Evolutionary conservation across 192 early-diverging fungal genomes (phyloP).

Genomic region (Coemansia sp.): DNA sequence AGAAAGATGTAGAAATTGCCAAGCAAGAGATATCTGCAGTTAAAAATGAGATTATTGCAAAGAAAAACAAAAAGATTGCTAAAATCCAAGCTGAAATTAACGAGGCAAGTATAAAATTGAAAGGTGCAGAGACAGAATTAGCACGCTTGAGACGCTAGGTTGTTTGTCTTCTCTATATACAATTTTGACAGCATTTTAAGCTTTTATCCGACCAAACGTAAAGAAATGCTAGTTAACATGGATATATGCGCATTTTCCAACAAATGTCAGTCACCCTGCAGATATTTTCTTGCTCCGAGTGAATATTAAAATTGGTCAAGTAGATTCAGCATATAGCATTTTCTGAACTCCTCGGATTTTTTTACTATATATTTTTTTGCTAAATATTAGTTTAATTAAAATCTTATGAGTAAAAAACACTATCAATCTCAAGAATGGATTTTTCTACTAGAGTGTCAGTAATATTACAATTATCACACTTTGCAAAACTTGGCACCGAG

Average conservation of each 20-base stretch:
- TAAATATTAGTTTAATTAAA: background rate
- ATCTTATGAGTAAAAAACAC: background rate
- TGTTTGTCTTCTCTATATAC: background rate
- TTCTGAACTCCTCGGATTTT: background rate
- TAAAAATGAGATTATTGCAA: background rate
- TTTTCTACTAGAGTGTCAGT: background rate
- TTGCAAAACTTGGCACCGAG: too few relatives aligned
- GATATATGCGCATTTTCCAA: background rate
- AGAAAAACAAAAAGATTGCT: background rate
- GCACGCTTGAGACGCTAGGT: background rate
- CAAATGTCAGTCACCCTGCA: background rate
- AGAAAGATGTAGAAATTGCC: background rate
- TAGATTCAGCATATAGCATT: background rate
- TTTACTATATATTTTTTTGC: background rate
- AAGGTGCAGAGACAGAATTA: background rate
- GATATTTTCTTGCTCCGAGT: background rate
- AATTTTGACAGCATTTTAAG: background rate
- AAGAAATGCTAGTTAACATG: background rate
- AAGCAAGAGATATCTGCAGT: background rate
- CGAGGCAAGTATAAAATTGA: background rate
- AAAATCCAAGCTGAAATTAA: background rate
- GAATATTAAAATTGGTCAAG: background rate
- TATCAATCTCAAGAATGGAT: background rate
- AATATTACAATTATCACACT: background rate
- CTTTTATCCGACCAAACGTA: background rate